phyloP scores from a whole-genome alignment of 148 eudicot genomes.

The Fagopyrum homotropicum region DNA sequence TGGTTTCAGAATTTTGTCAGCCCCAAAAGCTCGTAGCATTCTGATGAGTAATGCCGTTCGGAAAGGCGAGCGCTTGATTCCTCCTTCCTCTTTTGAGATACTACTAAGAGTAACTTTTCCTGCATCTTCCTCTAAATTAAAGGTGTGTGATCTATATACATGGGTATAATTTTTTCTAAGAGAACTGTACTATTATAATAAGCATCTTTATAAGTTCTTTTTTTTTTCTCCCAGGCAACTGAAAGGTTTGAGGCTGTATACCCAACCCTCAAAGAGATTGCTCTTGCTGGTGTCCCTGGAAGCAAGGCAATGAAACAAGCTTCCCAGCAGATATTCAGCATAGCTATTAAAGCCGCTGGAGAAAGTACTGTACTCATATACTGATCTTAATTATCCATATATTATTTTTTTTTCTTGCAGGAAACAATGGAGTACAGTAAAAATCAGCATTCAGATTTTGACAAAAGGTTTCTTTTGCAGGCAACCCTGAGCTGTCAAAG shows the following conservation, averaged over 20 bases:
- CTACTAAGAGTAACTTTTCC: constrained; percentile 63
- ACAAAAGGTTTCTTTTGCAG: constrained; percentile 23
- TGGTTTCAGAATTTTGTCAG: constrained; percentile 53
- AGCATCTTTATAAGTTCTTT: neutral
- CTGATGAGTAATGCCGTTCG: constrained; percentile 68
- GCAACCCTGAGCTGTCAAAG: constrained; percentile 53
- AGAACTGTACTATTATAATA: neutral
- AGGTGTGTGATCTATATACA: constrained; percentile 32
- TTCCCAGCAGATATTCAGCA: constrained; percentile 49
- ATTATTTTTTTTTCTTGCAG: neutral
- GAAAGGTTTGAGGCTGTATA: constrained; percentile 81
- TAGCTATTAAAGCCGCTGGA: constrained; percentile 57
- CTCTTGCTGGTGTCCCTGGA: constrained; percentile 74
- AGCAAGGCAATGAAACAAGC: constrained; percentile 88
- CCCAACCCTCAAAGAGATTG: constrained; percentile 74
- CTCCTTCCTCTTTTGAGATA: constrained; percentile 57
- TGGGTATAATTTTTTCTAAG: neutral
- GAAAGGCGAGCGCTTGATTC: constrained; percentile 76
- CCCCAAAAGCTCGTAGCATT: constrained; percentile 66
- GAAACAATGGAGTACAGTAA: neutral
- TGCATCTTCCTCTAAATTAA: constrained; percentile 52
- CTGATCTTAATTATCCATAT: neutral
- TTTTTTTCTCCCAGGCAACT: constrained; percentile 48
- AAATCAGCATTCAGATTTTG: neutral
- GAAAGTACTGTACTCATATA: constrained; percentile 38